These are phyloP conservation scores for Amanita exitialis DNA, from an alignment of 768 basidiomycete genomes.

Conservation along the genomic window DNA sequence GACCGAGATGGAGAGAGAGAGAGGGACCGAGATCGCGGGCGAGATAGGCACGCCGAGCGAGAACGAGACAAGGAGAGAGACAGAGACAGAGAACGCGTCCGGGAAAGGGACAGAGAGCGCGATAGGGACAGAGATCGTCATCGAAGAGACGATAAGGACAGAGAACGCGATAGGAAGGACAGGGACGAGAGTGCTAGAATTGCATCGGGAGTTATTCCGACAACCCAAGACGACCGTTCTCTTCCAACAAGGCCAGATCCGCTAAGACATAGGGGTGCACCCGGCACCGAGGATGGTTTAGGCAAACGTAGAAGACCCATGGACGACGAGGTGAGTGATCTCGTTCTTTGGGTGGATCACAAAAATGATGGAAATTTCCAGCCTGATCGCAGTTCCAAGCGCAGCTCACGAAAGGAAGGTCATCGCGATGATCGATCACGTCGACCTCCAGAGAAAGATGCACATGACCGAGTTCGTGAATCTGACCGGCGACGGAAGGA, in stretches of 20 bases:
- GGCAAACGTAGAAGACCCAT: constrained; percentile 61
- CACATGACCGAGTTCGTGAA: constrained; percentile 57
- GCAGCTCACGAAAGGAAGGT: constrained; percentile 68
- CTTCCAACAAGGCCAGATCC: constrained; percentile 52
- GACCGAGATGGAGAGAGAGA: constrained; percentile 29
- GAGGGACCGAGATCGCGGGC: constrained; percentile 33
- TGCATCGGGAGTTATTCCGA: constrained; percentile 20
- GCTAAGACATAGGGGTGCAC: constrained; percentile 40
- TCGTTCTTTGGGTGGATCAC: constrained; percentile 2
- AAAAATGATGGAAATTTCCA: constrained; percentile 19
- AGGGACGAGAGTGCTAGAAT: constrained; percentile 55
- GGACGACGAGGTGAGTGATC: constrained; percentile 62
- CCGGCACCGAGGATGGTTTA: constrained; percentile 49
- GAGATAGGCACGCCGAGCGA: constrained; percentile 37
- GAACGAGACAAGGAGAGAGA: constrained; percentile 36
- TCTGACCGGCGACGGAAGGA: constrained; percentile 61
- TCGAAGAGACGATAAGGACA: constrained; percentile 29
- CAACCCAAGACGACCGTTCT: constrained; percentile 40
- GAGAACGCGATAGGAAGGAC: constrained; percentile 46
- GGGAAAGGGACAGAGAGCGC: constrained; percentile 48
- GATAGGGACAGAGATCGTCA: constrained; percentile 47
- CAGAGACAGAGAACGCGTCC: constrained; percentile 42
- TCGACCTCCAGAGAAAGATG: constrained; percentile 58
- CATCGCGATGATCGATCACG: constrained; percentile 70
- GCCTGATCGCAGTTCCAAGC: constrained; percentile 71